Evolutionary conservation across 2,329 filamentous ascomycete genomes (phyloP).

Genomic region (Raffaelea arxii): DNA sequence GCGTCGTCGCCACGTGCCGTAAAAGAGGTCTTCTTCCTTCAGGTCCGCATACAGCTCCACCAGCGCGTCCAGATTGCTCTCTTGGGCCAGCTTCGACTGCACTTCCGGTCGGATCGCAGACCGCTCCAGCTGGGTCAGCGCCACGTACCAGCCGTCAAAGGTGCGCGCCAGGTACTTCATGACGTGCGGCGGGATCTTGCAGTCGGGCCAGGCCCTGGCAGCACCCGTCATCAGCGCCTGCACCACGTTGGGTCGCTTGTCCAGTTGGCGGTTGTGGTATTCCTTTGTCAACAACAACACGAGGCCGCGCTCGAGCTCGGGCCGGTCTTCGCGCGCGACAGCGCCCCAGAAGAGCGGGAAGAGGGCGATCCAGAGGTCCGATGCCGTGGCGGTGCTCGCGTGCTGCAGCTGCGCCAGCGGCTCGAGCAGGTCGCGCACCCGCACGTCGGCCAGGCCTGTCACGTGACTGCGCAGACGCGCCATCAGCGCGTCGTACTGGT

Average conservation of each 20-base stretch:
- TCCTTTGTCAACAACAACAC: constrained; percentile 89
- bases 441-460: constrained; percentile 73
- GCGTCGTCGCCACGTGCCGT: constrained; percentile 89
- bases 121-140: constrained; percentile 81
- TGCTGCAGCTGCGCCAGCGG: constrained; percentile 90
- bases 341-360: constrained; percentile 95
- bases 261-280: constrained; percentile 87
- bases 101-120: constrained; percentile 74
- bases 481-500: constrained; percentile 72
- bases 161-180: constrained; percentile 91
- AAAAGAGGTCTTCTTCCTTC: constrained; percentile 94
- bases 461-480: constrained; percentile 74
- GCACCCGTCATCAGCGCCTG: constrained; percentile 85
- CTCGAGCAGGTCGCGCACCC: constrained; percentile 79
- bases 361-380: constrained; percentile 81
- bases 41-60: constrained; percentile 84
- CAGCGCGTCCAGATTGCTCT: constrained; percentile 94
- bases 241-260: constrained; percentile 90
- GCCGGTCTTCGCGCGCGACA: constrained; percentile 75
- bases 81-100: constrained; percentile 74
- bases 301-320: constrained; percentile 82
- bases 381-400: constrained; percentile 68
- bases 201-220: constrained; percentile 72
- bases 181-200: constrained; percentile 90
- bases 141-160: constrained; percentile 97